phyloP scores from a whole-genome alignment of 78 protist species.

The Dictyostelium purpureum region DNA sequence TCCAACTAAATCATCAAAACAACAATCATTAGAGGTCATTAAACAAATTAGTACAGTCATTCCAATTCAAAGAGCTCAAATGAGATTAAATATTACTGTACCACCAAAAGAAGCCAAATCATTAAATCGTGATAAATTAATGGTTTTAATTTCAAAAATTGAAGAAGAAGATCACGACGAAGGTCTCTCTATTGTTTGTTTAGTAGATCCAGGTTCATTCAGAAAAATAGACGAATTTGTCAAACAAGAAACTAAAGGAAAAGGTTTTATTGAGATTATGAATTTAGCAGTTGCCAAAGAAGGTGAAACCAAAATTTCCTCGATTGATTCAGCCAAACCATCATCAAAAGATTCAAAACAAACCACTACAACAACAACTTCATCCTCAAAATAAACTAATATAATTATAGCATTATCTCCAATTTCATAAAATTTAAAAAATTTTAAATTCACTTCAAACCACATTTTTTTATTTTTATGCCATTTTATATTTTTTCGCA shows the following conservation, averaged over 20 bases:
- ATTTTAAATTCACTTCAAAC: too few relatives aligned
- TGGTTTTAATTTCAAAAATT: constrained; percentile 1
- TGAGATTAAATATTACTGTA: constrained; percentile 76
- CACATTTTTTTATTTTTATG: too few relatives aligned
- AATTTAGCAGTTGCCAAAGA: constrained; percentile 77
- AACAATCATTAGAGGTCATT: constrained; percentile 93
- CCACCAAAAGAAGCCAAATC: constrained; percentile 64
- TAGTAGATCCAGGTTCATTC: constrained; percentile 71
- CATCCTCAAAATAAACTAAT: not conserved
- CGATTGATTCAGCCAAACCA: not conserved
- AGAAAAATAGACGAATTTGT: constrained; percentile 68
- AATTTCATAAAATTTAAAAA: too few relatives aligned
- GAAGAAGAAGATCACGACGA: constrained; percentile 69
- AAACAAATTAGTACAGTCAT: constrained; percentile 49
- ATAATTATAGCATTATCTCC: not conserved
- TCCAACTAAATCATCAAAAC: constrained; percentile 81
- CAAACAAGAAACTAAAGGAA: constrained; percentile 54
- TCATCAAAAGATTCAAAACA: not conserved
- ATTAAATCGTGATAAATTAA: constrained; percentile 28
- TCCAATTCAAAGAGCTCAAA: constrained; percentile 89
- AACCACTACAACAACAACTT: constrained; percentile 14
- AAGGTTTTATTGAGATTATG: constrained; percentile 77
- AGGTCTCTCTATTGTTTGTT: constrained; percentile 63
- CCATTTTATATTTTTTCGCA: too few relatives aligned
- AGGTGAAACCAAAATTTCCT: constrained; percentile 54